Evolutionary conservation across 139 green algal species (phyloP), one percentile per base, ranked within the genome.

Genomic region (Chlamydomonas urium): DNA sequence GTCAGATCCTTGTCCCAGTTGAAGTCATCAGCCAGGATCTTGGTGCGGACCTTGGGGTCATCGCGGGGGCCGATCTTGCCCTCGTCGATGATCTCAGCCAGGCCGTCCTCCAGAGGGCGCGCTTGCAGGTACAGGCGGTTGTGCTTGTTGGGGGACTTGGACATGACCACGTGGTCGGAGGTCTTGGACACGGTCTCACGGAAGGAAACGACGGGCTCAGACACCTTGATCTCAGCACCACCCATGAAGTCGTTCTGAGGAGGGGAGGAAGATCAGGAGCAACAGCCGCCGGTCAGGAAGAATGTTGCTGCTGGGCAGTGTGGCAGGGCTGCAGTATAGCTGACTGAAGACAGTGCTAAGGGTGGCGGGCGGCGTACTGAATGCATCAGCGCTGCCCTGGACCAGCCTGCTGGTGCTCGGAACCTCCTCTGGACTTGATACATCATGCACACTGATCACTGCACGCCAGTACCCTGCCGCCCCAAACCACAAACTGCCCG

Each of bases 221-320:
- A 98, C 42, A 99, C 78, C 78, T 79, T 86, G 79, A 97, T 96
- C 81, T 97, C 88, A 47, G 95, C 95, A 67, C 95, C 95, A 47
- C 94, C 94, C 95, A 99, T 99, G 91, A 97, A 99, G 83, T 99
- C 95, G n/a, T 99, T 91, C 59, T n/a, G n/a, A n/a, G n/a, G n/a
- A n/a, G n/a, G n/a, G n/a, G n/a, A n/a, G n/a, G n/a, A n/a, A n/a
- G n/a, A n/a, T n/a, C n/a, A n/a, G n/a, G n/a, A n/a, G n/a, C n/a
- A n/a, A n/a, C n/a, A n/a, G n/a, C n/a, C n/a, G n/a, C n/a, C n/a
- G n/a, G n/a, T n/a, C n/a, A n/a, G n/a, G n/a, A n/a, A n/a, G n/a
- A n/a, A n/a, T n/a, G n/a, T n/a, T n/a, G n/a, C n/a, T n/a, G n/a
- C n/a, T n/a, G n/a, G n/a, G n/a, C n/a, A n/a, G n/a, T n/a, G n/a